A percentile compares a stretch with the other conserved stretches of the same genome.
phyloP scores from a whole-genome alignment of 495 filamentous ascomycete species.

The Talaromyces adpressus region DNA sequence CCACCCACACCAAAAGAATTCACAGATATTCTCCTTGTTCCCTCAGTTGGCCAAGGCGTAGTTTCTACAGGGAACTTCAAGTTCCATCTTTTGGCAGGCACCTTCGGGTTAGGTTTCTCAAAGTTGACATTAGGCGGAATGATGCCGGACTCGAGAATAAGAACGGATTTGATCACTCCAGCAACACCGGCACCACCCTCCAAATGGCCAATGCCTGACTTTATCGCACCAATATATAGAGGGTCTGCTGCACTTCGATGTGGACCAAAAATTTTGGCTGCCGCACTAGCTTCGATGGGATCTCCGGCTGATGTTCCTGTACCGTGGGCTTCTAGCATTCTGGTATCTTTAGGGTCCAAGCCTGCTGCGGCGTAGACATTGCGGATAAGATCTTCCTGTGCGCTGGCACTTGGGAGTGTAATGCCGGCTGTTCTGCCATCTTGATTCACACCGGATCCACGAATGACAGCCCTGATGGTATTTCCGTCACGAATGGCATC shows the following conservation, averaged over 20 bases:
- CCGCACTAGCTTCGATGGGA: constrained; percentile 32
- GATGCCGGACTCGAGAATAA: constrained; percentile 49
- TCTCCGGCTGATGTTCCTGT: constrained; percentile 47
- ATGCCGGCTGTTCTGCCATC: constrained; percentile 29
- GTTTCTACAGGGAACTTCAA: constrained; percentile 12
- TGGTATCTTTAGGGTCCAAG: constrained; percentile 11
- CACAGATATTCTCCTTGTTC: constrained; percentile 13
- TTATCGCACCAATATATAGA: constrained; percentile 24
- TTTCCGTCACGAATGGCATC: constrained; percentile 28
- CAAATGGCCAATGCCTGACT: constrained; percentile 42
- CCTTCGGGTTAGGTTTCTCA: constrained; percentile 23
- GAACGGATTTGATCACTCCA: constrained; percentile 50
- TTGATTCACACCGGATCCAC: constrained; percentile 24
- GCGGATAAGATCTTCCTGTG: constrained; percentile 19
- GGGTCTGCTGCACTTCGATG: constrained; percentile 15
- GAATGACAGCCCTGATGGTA: constrained; percentile 32
- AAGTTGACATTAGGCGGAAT: constrained; percentile 33
- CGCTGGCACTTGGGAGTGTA: constrained; percentile 10
- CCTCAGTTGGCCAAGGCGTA: constrained; percentile 15
- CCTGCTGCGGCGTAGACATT: constrained; percentile 15
- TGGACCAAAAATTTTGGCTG: constrained; percentile 17
- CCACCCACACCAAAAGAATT: constrained; percentile 31
- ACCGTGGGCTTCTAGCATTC: constrained; percentile 35
- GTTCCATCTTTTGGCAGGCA: constrained; percentile 4
- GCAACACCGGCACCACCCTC: constrained; percentile 53